phyloP scores from a whole-genome alignment of 2,329 filamentous ascomycete genomes.

The Microcyclospora pomicola region DNA sequence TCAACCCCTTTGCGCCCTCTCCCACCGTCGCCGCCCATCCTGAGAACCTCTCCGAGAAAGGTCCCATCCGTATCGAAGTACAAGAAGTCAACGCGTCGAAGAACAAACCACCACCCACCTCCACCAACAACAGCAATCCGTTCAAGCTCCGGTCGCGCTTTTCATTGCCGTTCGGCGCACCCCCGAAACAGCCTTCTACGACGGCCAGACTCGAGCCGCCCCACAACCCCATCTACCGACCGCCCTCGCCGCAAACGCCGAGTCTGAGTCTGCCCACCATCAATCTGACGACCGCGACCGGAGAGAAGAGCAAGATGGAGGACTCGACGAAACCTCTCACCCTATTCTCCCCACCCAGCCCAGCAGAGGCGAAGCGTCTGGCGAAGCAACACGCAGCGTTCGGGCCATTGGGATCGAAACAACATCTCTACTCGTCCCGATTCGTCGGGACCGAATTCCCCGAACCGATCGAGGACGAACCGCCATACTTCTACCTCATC shows the following conservation, averaged over 20 bases:
- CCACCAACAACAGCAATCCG: conserved; percentile 1
- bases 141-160: conserved; percentile 14
- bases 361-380: conserved; percentile 64
- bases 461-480: conserved; percentile 82
- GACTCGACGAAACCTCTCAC: conserved; percentile 58
- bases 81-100: conserved; percentile 11
- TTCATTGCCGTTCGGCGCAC: conserved; percentile 16
- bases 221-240: conserved; percentile 47
- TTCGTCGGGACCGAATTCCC: conserved; percentile 69
- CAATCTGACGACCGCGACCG: conserved; percentile 74
- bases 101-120: conserved; percentile 3
- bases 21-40: conserved; percentile 30
- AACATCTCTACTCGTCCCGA: conserved; percentile 78
- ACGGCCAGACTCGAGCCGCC: conserved; percentile 14
- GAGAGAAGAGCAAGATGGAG: conserved; percentile 60
- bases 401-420: conserved; percentile 64
- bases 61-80: conserved; percentile 22
- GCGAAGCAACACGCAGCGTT: conserved; percentile 80
- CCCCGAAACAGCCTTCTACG: conserved; percentile 9
- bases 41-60: conserved; percentile 40
- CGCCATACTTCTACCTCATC: conserved; percentile 89
- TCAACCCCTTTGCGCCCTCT: conserved; percentile 44
- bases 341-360: conserved; percentile 75
- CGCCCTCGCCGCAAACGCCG: conserved; percentile 50
- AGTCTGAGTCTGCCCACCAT: conserved; percentile 77